phyloP scores from a whole-genome alignment of 306 rosid genomes.

The Corylus heterophylla region DNA sequence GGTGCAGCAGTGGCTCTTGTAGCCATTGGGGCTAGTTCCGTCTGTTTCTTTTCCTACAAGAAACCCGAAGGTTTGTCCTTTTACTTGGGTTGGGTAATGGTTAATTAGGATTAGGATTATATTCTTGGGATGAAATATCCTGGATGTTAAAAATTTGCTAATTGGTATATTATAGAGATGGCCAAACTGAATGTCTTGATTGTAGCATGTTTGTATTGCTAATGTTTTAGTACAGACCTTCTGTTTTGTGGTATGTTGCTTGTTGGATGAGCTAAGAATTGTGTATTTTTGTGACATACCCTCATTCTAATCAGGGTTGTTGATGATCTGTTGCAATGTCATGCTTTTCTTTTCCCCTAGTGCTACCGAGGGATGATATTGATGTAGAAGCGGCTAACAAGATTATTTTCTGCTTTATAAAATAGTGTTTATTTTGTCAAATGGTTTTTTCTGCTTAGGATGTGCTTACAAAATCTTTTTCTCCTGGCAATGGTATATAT shows the following conservation, averaged over 20 bases:
- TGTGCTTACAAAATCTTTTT: background rate
- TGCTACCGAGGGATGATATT: background rate
- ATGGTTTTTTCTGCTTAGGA: background rate
- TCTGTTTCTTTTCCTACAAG: conserved; percentile 53
- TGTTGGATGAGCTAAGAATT: no score
- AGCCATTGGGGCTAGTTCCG: conserved; percentile 59
- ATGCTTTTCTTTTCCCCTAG: no score
- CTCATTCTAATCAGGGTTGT: background rate
- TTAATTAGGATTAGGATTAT: background rate
- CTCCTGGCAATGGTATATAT: background rate
- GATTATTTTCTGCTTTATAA: no score
- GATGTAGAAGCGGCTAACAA: background rate
- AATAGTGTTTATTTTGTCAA: background rate
- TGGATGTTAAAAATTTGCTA: no score
- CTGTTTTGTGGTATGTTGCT: background rate
- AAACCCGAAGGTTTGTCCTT: conserved; percentile 59
- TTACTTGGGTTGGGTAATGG: background rate
- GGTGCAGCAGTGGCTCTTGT: conserved; percentile 55
- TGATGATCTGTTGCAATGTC: background rate
- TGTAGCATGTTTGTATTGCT: background rate
- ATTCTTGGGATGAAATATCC: background rate
- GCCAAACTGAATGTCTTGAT: background rate
- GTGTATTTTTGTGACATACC: background rate
- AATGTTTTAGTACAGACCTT: background rate
- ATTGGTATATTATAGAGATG: no score